These are phyloP conservation scores for Naganishia vaughanmartiniae DNA, from an alignment of 768 basidiomycete genomes.

Conservation along the genomic window DNA sequence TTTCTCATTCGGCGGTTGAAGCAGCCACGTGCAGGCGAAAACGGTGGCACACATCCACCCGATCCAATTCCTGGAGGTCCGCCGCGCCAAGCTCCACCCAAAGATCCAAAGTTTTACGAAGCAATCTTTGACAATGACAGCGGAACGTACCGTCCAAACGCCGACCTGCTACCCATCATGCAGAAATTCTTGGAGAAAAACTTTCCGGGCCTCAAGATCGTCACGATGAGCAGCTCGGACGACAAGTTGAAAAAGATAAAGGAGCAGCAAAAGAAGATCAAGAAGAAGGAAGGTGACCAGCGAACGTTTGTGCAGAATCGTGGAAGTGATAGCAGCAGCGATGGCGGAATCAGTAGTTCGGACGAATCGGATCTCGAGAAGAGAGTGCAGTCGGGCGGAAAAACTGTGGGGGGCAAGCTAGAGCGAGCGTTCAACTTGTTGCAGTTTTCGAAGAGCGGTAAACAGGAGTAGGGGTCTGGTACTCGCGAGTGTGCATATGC, in stretches of 20 bases:
- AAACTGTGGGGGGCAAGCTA: constrained; percentile 8
- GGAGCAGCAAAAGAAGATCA: constrained; percentile 48
- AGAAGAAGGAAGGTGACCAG: constrained; percentile 46
- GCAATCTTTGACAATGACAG: constrained; percentile 74
- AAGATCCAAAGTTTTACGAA: constrained; percentile 63
- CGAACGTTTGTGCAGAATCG: constrained; percentile 40
- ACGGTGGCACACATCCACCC: constrained; percentile 53
- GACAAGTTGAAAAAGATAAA: constrained; percentile 53
- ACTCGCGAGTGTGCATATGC: neutral
- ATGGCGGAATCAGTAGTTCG: constrained; percentile 40
- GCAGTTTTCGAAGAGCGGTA: constrained; percentile 3
- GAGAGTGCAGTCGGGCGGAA: constrained; percentile 23
- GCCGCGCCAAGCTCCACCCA: constrained; percentile 38
- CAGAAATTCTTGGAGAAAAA: constrained; percentile 68
- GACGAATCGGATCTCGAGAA: constrained; percentile 42
- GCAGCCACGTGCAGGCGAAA: constrained; percentile 57
- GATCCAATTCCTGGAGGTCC: constrained; percentile 39
- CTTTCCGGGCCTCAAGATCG: constrained; percentile 64
- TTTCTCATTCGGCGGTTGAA: constrained; percentile 62
- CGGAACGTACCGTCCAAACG: constrained; percentile 78
- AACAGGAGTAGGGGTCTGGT: neutral
- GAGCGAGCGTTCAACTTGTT: constrained; percentile 24
- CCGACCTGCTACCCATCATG: constrained; percentile 61
- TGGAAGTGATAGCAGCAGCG: constrained; percentile 30
- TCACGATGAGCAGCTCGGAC: constrained; percentile 59